Base-by-base conservation (phyloP, 106 monocot species). In the Dioscorea alata region DNA sequence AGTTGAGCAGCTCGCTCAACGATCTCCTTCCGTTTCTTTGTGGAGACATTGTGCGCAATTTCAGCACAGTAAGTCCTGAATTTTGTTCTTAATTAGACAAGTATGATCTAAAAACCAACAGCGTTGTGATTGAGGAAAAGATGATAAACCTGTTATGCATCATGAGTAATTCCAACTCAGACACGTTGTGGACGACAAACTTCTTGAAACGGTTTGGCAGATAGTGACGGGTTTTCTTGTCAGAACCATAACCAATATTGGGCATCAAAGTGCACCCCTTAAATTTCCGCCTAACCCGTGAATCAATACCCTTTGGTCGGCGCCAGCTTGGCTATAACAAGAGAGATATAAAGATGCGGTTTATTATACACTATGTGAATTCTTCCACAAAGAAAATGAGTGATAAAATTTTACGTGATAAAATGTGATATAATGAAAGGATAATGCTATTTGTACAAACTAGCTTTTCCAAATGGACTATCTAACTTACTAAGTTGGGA, bases 301-400 rank as follows among this genome's bases (percentile, higher is more conserved):
- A 85, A 64, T 81, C 85, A 61, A 86, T 82, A 73, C 86, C 86
- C 82, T 86, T 86, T 6, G 86, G 86, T 74, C 85, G 78, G 23
- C 85, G 67, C 85, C 85, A 85, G 78, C 24, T 85, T 72, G 66
- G 65, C 79, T 84, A 58, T 8, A 2, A 28, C 3, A 3, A 28
- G 28, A 28, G 28, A 28, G 28, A 3, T 1, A 28, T 1, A 28
- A 28, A 28, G 28, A 50, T 5, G 56, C 10, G 33, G 21, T 32
- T n/a, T 12, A 6, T 16, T 57, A 17, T n/a, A 52, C 22, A 28
- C 28, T 28, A 3, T 28, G 3, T 28, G 28, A 28, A 28, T 28
- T 1, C 28, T 28, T 1, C 28, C 28, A 28, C 1, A 1, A 28
- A 28, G 28, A 28, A 28, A 28, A 28, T n/a, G 28, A 1, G 28